Evolutionary conservation across 805 yeast species (phyloP).

Genomic region (Candida yuanshanica): DNA sequence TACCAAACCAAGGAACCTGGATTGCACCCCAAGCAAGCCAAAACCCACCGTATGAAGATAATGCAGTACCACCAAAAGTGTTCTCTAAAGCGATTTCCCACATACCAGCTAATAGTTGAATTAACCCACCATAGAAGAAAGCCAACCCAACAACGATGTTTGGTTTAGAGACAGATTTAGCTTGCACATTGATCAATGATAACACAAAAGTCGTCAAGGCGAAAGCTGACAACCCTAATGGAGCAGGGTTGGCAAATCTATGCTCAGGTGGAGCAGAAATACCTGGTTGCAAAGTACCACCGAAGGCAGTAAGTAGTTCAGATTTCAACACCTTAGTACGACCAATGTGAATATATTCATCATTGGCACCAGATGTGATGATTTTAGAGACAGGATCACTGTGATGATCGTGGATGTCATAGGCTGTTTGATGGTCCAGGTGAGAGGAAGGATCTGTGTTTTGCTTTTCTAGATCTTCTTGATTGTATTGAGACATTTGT

Average conservation of each 20-base stretch:
- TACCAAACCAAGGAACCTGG: conserved; percentile 53
- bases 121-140: conserved; percentile 56
- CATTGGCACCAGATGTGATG: conserved; percentile 39
- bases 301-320: conserved; percentile 64
- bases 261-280: conserved; percentile 49
- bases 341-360: conserved; percentile 67
- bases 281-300: conserved; percentile 82
- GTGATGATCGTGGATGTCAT: conserved; percentile 5
- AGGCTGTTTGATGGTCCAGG: conserved; percentile 14
- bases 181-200: conserved; percentile 49
- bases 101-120: conserved; percentile 57
- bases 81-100: conserved; percentile 62
- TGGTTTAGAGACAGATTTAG: conserved; percentile 46
- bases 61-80: conserved; percentile 63
- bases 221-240: conserved; percentile 56
- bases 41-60: conserved; percentile 61
- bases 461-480: conserved; percentile 20
- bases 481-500: not conserved
- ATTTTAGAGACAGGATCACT: conserved; percentile 23
- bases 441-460: conserved; percentile 11
- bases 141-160: conserved; percentile 54
- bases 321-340: conserved; percentile 57
- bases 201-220: conserved; percentile 59
- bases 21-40: conserved; percentile 66
- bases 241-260: conserved; percentile 61